These are phyloP conservation scores for Coffea eugenioides DNA, from an alignment of 257 asterid species.

Conservation along the genomic window DNA sequence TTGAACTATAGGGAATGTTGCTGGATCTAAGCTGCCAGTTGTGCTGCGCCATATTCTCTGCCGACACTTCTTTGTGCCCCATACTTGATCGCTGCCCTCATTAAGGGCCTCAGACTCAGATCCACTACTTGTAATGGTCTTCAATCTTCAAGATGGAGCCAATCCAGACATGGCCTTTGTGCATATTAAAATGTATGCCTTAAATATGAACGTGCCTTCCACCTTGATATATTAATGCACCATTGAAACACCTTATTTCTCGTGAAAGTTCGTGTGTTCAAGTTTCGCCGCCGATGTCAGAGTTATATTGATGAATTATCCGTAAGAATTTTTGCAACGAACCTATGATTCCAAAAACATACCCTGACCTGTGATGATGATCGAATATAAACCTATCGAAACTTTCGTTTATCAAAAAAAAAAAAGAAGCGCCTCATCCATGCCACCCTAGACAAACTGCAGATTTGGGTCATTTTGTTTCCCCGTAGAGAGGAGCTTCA, in stretches of 20 bases:
- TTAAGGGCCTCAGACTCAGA: constrained; percentile 5
- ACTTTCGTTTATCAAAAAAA: too few relatives aligned
- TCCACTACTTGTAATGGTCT: neutral
- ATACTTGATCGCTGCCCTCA: neutral
- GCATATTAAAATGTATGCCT: neutral
- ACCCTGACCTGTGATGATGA: too few relatives aligned
- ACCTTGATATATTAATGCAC: too few relatives aligned
- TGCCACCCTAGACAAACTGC: neutral
- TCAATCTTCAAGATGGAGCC: neutral
- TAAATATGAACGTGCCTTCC: neutral
- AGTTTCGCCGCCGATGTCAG: too few relatives aligned
- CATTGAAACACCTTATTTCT: too few relatives aligned
- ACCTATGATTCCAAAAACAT: too few relatives aligned
- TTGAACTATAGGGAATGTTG: neutral
- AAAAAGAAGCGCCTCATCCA: too few relatives aligned
- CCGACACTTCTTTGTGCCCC: constrained; percentile 22
- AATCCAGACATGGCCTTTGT: neutral
- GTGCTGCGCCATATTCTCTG: constrained; percentile 9
- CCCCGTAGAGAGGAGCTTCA: neutral
- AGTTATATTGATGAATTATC: too few relatives aligned
- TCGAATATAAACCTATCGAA: too few relatives aligned
- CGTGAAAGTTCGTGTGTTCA: too few relatives aligned
- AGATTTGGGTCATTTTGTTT: too few relatives aligned
- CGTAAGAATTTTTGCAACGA: too few relatives aligned
- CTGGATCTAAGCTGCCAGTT: constrained; percentile 17